Base-by-base conservation (phyloP, 2,329 filamentous ascomycete species). In the Fusarium buxicola region DNA sequence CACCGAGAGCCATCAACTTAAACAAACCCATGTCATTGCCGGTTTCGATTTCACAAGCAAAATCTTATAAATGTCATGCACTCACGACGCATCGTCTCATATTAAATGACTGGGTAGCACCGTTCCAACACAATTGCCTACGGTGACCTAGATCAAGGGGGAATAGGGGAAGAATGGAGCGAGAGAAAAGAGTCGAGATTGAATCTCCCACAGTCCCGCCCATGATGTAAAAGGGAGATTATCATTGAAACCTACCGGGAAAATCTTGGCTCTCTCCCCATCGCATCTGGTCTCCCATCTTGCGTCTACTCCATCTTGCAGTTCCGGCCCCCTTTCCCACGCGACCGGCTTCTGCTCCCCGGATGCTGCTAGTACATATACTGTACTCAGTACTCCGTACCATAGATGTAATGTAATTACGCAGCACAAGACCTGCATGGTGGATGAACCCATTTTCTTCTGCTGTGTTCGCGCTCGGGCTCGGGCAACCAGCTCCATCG, bases 131-230 rank as follows among this genome's bases (percentile, higher is more conserved):
- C 39, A 30, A 18, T 30, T 30, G 30, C 31, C 36, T 49, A 15
- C 13, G 31, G 18, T 39, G 30, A 46, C 55, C 24, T 44, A 38
- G 9, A 30, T 24, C 58, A 45, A 55, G 40, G 34, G 51, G 52
- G 18, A 52, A 45, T 30, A 55, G 50, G 56, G 44, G 34, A 30
- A 39, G 15, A 38, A 57, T 61, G 41, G 58, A 44, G 43, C 24
- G 41, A 55, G 41, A 55, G 56, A 61, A 35, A 55, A 62, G 53
- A 48, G 58, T 62, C 58, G 58, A 63, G 53, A 63, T 62, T 49
- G 58, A 50, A 25, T 43, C 54, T 49, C 40, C 45, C 36, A 52
- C 55, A 49, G 51, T 38, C 25, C 36, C 47, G 58, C 60, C 24
- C 58, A 47, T 27, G 34, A 58, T 34, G 43, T 11, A 34, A 34